Base-by-base conservation (phyloP, 192 early-diverging fungal species). In the Martensiomyces pterosporus region DNA sequence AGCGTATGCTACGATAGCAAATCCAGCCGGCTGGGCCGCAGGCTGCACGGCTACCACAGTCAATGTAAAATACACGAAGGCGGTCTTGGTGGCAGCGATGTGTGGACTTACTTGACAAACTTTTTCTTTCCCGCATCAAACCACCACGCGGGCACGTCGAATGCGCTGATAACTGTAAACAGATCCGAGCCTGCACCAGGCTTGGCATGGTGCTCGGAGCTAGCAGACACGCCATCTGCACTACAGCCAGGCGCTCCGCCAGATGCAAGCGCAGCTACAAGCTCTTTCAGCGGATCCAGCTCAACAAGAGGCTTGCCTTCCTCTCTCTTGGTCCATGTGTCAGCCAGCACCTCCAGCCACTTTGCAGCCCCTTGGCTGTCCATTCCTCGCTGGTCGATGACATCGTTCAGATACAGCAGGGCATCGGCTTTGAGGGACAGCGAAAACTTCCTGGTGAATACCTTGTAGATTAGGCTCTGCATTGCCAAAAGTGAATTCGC, bases 361-460 rank as follows among this genome's bases (percentile, higher is more conserved):
- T 77, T 76, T 3, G 62, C 52, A 17, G 87, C 55, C 26, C 83
- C 65, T n/a, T 39, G 40, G 0, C 80, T 73, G 19, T 71, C 52
- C 43, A 67, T 29, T n/a, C 13, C 57, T 33, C 52, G 60, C 45
- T 80, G 68, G 25, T 76, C 52, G 6, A 88, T 58, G 24, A 81
- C 48, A 12, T 66, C 67, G 50, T 79, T 79, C 34, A 92, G 62
- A 41, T 77, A 86, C 21, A 75, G 70, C 14, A 77, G 64, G 9
- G 92, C 88, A 55, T 89, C 89, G 8, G 81, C 69, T 39, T 88
- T 81, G 2, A 93, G 66, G 32, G 82, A 82, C 27, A 92, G 83
- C 37, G 88, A 84, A 67, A 88, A 82, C 42, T 85, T 88, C 44
- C 85, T 84, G 5, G 82, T 85, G 57, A 94, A 86, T 4, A 84